phyloP scores from a whole-genome alignment of 495 filamentous ascomycete species.

The Saxophila tyrrhenica region DNA sequence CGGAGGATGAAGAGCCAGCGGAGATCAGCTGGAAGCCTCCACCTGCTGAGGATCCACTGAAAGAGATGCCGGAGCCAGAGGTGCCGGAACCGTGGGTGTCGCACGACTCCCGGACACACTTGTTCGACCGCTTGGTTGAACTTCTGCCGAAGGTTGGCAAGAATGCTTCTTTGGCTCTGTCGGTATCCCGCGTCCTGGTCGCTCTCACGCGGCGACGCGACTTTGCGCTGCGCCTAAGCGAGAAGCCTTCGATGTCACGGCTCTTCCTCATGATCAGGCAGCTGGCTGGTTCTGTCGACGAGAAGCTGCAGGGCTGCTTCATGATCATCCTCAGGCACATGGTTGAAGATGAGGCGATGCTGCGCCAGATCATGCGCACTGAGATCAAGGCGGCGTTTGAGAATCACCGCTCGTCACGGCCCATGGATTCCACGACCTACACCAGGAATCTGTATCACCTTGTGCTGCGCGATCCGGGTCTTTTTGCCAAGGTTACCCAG shows the following conservation, averaged over 20 bases:
- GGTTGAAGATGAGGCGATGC: conserved; percentile 80
- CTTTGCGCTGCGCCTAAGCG: conserved; percentile 62
- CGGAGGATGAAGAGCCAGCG: conserved; percentile 71
- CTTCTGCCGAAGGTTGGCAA: conserved; percentile 78
- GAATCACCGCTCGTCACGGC: conserved; percentile 41
- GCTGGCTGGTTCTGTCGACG: conserved; percentile 61
- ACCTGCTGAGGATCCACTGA: conserved; percentile 36
- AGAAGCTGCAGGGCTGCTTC: conserved; percentile 66
- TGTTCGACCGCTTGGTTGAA: conserved; percentile 67
- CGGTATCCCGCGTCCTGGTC: conserved; percentile 73
- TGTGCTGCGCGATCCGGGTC: conserved; percentile 67
- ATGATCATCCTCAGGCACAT: conserved; percentile 87
- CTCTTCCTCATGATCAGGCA: conserved; percentile 93
- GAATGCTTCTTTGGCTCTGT: conserved; percentile 73
- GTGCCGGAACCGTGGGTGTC: conserved; percentile 54
- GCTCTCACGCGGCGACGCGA: conserved; percentile 71
- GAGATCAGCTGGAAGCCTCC: conserved; percentile 62
- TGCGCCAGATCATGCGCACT: conserved; percentile 84
- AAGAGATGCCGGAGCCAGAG: conserved; percentile 39
- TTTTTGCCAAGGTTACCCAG: conserved; percentile 85
- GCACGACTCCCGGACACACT: conserved; percentile 49
- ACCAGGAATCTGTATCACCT: conserved; percentile 70
- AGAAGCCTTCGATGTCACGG: conserved; percentile 79
- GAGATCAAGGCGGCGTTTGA: conserved; percentile 73
- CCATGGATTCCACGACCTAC: conserved; percentile 59